These are phyloP conservation scores for Cicer judaicum DNA, from an alignment of 306 rosid species.

Conservation along the genomic window DNA sequence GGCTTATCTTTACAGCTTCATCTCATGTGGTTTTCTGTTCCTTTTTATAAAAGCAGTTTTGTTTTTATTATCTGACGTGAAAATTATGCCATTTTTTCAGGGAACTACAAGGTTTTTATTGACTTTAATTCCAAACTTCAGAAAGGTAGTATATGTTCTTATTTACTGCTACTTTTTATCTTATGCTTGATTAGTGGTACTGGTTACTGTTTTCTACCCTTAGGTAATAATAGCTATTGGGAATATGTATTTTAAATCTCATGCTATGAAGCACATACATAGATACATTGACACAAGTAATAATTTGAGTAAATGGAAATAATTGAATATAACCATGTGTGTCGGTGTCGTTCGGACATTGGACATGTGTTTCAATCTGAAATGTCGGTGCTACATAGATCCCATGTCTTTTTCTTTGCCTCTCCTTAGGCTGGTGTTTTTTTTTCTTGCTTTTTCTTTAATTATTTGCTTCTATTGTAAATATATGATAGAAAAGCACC, in stretches of 20 bases:
- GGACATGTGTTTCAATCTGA: too few relatives aligned
- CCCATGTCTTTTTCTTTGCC: neutral
- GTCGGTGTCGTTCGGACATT: too few relatives aligned
- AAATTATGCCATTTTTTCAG: conserved; percentile 49
- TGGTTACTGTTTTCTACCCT: neutral
- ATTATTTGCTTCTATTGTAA: neutral
- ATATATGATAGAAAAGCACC: neutral
- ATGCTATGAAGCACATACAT: neutral
- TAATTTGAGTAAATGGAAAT: too few relatives aligned
- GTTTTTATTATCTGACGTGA: conserved; percentile 22
- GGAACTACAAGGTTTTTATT: conserved; percentile 77
- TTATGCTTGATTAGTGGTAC: neutral
- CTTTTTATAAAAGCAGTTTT: neutral
- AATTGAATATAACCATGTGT: too few relatives aligned
- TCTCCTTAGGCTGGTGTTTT: conserved; percentile 18
- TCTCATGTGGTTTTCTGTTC: neutral
- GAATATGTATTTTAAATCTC: neutral
- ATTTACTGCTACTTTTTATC: neutral
- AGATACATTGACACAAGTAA: too few relatives aligned
- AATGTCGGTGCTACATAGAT: neutral
- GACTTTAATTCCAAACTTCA: conserved; percentile 81
- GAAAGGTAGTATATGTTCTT: conserved; percentile 73
- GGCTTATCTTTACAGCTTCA: conserved; percentile 6
- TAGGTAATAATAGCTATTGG: neutral
- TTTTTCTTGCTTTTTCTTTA: neutral